Evolutionary conservation across 2,329 filamentous ascomycete species (phyloP), one percentile per base, ranked within the genome.

Genomic region (Nigrospora osmanthi): DNA sequence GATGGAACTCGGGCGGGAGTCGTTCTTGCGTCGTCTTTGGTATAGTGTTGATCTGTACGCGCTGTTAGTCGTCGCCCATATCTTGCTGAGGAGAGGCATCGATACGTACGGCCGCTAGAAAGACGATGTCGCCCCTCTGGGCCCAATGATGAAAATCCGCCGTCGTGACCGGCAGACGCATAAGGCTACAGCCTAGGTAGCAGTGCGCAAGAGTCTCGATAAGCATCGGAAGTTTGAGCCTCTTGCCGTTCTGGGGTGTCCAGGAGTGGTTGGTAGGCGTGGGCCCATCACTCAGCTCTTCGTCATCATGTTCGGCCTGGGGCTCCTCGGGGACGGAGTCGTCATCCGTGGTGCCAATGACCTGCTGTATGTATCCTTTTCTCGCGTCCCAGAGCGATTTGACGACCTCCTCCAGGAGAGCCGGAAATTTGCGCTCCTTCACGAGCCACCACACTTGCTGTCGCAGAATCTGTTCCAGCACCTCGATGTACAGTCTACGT

Each of bases 321-420:
- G 16, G 42, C 10, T 54, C 55, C 12, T 45, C 40, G 31, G 47
- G 33, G 15, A 32, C 43, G 30, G 40, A 16, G 35, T 42, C 47
- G 32, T 54, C 50, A 13, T 64, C 54, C 13, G 58, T 55, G 16
- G 55, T 56, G 38, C 57, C 59, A 6, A 57, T 59, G 40, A 68
- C 68, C 17, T 87, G 67, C 39, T 78, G 72, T 34, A 89, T 70
- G 42, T 61, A 57, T 34, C 75, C 66, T 3, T 73, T 69, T 6
- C 88, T 79, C 42, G 96, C 67, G 43, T 83, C 75, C 91, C 93
- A 98, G 13, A 98, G 75, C 59, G 95, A 89, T 47, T 82, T 80
- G 6, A 94, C 81, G 11, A 95, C 72, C 9, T 70, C 82, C 70
- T 95, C 89, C 12, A 96, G 72, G 54, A 95, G 85, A 5, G 71